Percentiles rank a stretch among this genome's conserved stretches.
phyloP scores from a whole-genome alignment of 148 eudicot species.

The Amaranthus cruentus region DNA sequence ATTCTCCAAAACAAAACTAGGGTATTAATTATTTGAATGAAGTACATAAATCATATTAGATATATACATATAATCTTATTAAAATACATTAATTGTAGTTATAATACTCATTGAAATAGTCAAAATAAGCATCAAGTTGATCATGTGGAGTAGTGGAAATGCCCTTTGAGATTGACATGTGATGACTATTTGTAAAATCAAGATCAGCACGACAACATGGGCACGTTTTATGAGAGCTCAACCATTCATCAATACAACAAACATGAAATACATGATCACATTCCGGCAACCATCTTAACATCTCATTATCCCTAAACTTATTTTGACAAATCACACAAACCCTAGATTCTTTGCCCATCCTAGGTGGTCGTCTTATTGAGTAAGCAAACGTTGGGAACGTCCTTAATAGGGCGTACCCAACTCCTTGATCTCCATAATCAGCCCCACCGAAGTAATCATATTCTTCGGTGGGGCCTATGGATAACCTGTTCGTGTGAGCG shows the following conservation, averaged over 20 bases:
- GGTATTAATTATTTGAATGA: no score
- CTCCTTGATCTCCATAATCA: slow-evolving; percentile 1
- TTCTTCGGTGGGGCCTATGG: no score
- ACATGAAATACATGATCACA: slow-evolving; percentile 28
- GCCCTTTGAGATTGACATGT: neutral
- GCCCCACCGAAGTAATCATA: neutral
- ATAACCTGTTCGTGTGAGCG: no score
- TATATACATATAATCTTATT: no score
- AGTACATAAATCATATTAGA: no score
- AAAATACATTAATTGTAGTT: neutral
- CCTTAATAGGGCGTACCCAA: slow-evolving; percentile 23
- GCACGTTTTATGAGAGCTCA: slow-evolving; percentile 21
- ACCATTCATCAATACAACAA: slow-evolving; percentile 28
- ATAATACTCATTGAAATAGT: neutral
- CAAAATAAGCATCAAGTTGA: neutral
- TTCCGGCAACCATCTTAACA: slow-evolving; percentile 28
- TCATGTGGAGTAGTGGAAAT: neutral
- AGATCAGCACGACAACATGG: slow-evolving; percentile 32
- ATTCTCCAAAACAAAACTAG: no score
- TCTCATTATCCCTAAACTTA: slow-evolving; percentile 15
- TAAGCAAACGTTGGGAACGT: slow-evolving; percentile 32
- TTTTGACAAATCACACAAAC: slow-evolving; percentile 26
- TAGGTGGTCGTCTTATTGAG: slow-evolving; percentile 19
- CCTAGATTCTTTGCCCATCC: slow-evolving; percentile 14
- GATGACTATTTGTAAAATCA: neutral